phyloP scores from a whole-genome alignment of 306 rosid genomes.

The Lupinus albus region DNA sequence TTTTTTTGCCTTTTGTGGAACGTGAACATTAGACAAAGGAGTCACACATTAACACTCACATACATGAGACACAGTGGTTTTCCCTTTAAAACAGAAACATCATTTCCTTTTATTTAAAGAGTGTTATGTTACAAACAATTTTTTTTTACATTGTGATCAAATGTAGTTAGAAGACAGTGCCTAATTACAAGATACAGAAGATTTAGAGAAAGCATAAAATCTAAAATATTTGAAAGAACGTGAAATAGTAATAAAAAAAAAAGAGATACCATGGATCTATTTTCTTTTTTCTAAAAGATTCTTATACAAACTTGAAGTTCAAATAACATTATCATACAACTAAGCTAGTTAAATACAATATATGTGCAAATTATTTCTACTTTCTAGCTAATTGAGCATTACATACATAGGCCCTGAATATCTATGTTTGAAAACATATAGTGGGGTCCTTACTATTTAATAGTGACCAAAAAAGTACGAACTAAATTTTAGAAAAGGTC shows the following conservation, averaged over 20 bases:
- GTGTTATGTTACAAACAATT: no score
- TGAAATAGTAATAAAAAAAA: neutral
- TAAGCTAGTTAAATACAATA: conserved; percentile 22
- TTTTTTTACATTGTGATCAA: no score
- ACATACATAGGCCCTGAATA: neutral
- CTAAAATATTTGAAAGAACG: neutral
- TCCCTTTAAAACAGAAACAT: conserved; percentile 22
- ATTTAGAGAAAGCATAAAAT: no score
- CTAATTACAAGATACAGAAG: neutral
- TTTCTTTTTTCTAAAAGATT: no score
- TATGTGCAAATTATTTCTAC: neutral
- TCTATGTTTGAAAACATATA: conserved; percentile 7
- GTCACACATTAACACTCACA: conserved; percentile 36
- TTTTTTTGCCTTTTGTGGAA: conserved; percentile 46
- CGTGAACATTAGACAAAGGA: conserved; percentile 43
- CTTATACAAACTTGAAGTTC: no score
- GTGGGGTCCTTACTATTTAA: conserved; percentile 30
- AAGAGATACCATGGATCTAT: neutral
- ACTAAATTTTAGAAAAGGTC: conserved; percentile 13
- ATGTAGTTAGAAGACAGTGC: conserved; percentile 1
- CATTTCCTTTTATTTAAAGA: neutral
- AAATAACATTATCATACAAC: neutral
- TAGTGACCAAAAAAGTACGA: conserved; percentile 4
- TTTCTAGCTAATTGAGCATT: conserved; percentile 7
- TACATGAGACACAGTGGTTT: conserved; percentile 27